A percentile compares a stretch with the other conserved stretches of the same genome.
Evolutionary conservation across 2,329 filamentous ascomycete genomes (phyloP).

Genomic region (Hypoxylon rubiginosum): DNA sequence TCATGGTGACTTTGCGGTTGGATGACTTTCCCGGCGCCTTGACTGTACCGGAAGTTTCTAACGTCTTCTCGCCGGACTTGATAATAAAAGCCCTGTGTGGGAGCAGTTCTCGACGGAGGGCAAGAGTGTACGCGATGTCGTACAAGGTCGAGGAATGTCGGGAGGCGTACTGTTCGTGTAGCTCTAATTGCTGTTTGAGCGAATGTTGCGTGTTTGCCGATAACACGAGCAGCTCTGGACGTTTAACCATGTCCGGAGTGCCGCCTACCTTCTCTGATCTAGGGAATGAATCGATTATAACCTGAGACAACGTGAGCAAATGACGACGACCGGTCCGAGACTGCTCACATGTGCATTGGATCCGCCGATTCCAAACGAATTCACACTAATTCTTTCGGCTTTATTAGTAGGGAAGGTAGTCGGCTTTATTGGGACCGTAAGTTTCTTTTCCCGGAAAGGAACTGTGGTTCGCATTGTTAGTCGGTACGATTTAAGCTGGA

Average conservation of each 20-base stretch:
- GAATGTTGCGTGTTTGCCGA: constrained; percentile 42
- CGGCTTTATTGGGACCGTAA: constrained; percentile 40
- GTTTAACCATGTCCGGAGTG: not conserved
- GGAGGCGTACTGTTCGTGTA: constrained; percentile 42
- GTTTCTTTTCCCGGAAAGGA: constrained; percentile 38
- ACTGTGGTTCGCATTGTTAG: constrained; percentile 30
- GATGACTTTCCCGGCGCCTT: constrained; percentile 26
- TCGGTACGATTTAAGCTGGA: not conserved
- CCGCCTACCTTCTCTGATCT: constrained; percentile 3
- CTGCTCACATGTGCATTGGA: constrained; percentile 46
- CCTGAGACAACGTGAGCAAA: constrained; percentile 24
- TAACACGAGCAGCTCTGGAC: constrained; percentile 42
- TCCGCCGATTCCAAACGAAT: constrained; percentile 55
- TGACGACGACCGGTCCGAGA: not conserved
- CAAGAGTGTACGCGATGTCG: constrained; percentile 52
- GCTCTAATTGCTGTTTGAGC: constrained; percentile 33
- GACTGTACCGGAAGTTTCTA: constrained; percentile 23
- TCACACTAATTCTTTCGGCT: constrained; percentile 48
- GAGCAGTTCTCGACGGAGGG: constrained; percentile 47
- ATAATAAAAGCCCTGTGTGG: constrained; percentile 47
- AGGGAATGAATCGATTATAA: constrained; percentile 42
- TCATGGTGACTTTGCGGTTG: constrained; percentile 38
- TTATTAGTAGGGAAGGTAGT: constrained; percentile 40
- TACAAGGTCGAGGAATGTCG: constrained; percentile 30
- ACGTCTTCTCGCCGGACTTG: constrained; percentile 26